A percentile compares a stretch with the other conserved stretches of the same genome.
Evolutionary conservation across 2,329 filamentous ascomycete genomes (phyloP).

Genomic region (Dactylellina leptospora): DNA sequence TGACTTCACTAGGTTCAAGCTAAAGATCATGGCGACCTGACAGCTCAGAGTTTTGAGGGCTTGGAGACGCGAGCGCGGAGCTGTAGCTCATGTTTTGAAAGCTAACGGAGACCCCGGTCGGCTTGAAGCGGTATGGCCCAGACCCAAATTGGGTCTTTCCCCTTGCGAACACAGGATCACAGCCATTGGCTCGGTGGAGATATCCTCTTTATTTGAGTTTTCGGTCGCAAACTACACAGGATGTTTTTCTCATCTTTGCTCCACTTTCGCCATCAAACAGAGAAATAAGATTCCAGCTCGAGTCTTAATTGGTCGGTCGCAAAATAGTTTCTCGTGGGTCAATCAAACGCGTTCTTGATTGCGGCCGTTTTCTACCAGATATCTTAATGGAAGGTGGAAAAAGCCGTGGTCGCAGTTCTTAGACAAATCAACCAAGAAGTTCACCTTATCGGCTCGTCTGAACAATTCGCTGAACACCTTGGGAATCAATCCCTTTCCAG

Average conservation of each 20-base stretch:
- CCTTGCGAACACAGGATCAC: constrained; percentile 7
- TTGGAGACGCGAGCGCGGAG: constrained; percentile 13
- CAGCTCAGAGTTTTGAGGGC: constrained; percentile 9
- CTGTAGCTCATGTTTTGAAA: constrained; percentile 25
- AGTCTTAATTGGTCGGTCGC: too few species aligned
- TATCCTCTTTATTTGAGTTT: neutral
- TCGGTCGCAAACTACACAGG: neutral
- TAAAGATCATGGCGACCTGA: constrained; percentile 4
- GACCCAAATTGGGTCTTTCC: constrained; percentile 5
- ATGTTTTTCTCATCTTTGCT: constrained; percentile 13
- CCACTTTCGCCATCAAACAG: neutral
- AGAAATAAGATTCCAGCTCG: too few species aligned
- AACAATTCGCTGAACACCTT: neutral
- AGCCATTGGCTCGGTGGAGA: constrained; percentile 27
- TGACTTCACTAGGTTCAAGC: neutral
- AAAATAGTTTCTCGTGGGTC: too few species aligned
- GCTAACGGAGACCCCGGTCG: neutral
- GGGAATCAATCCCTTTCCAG: neutral
- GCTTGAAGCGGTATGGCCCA: constrained; percentile 21
- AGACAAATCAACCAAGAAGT: neutral
- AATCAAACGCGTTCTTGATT: too few species aligned
- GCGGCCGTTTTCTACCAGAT: neutral
- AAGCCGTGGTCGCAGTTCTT: neutral
- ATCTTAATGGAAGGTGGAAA: neutral
- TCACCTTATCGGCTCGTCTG: neutral